Percentiles rank a stretch among this genome's conserved stretches.
Conservation (phyloP, 345 rosid genomes). For the Kandelia obovata region DNA sequence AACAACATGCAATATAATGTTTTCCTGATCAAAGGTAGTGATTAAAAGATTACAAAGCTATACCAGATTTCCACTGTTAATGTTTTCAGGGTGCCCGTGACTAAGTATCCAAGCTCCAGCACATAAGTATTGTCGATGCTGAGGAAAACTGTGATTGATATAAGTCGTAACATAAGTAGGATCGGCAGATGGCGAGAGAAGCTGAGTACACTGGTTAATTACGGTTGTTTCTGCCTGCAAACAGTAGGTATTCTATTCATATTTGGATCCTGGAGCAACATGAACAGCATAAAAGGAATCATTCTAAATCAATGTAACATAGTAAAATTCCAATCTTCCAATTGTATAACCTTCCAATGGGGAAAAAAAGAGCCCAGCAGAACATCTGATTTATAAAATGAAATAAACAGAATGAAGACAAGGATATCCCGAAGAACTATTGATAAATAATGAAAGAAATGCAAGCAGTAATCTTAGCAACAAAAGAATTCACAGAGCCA, state of each 20-base stretch:
- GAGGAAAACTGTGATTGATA: conserved; percentile 68
- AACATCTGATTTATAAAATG: too few relatives aligned
- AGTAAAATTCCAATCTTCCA: background rate
- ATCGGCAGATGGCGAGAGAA: conserved; percentile 82
- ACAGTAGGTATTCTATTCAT: conserved; percentile 6
- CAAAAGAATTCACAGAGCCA: too few relatives aligned
- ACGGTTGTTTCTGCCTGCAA: conserved; percentile 83
- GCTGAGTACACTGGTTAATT: conserved; percentile 85
- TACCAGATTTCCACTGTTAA: conserved; percentile 87
- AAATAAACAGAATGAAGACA: too few relatives aligned
- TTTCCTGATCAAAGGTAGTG: background rate
- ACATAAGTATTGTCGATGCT: conserved; percentile 83
- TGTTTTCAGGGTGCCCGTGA: conserved; percentile 89
- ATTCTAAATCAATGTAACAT: background rate
- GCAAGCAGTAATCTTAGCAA: too few relatives aligned
- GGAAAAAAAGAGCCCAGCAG: too few relatives aligned
- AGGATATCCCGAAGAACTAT: too few relatives aligned
- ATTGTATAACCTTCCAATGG: too few relatives aligned
- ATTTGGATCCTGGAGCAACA: conserved; percentile 15
- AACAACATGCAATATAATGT: background rate
- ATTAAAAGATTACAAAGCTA: conserved; percentile 7
- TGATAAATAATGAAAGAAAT: too few relatives aligned
- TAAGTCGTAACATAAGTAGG: conserved; percentile 76
- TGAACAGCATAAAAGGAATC: background rate
- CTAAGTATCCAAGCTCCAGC: conserved; percentile 96